Evolutionary conservation across 1,284 basidiomycete species (phyloP).

Genomic region (Xerocomus minutiporus): DNA sequence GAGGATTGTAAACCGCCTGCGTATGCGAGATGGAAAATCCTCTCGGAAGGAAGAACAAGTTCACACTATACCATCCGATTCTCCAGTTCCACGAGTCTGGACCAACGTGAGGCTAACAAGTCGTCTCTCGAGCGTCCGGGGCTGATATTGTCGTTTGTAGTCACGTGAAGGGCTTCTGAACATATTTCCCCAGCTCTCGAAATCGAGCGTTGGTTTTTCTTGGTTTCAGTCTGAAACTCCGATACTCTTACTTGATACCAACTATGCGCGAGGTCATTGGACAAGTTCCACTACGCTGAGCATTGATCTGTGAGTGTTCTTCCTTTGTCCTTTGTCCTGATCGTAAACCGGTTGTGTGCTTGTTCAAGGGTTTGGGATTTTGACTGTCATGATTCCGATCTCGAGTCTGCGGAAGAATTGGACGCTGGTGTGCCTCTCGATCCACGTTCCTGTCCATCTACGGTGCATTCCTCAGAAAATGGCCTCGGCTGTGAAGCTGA

Average conservation of each 20-base stretch:
- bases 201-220: constrained; percentile 17
- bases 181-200: constrained; percentile 25
- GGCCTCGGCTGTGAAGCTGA: not conserved
- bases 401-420: constrained; percentile 12
- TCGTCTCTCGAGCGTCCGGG: not conserved
- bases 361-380: constrained; percentile 26
- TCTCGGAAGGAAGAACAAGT: not conserved
- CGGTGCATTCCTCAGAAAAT: not conserved
- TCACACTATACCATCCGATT: not conserved
- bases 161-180: constrained; percentile 18
- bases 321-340: not conserved
- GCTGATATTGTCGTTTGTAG: constrained; percentile 18
- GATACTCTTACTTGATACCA: constrained; percentile 20
- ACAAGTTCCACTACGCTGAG: constrained; percentile 16
- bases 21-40: not conserved
- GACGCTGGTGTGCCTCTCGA: not conserved
- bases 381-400: constrained; percentile 20
- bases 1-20: constrained; percentile 15
- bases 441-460: not conserved
- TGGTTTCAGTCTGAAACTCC: constrained; percentile 31
- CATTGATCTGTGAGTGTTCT: constrained; percentile 22
- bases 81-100: constrained; percentile 24
- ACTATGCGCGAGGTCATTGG: constrained; percentile 16
- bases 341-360: not conserved
- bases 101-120: constrained; percentile 22